A percentile compares a stretch with the other conserved stretches of the same genome.
phyloP scores from a whole-genome alignment of 768 basidiomycete species.

The Rubroboletus satanas region DNA sequence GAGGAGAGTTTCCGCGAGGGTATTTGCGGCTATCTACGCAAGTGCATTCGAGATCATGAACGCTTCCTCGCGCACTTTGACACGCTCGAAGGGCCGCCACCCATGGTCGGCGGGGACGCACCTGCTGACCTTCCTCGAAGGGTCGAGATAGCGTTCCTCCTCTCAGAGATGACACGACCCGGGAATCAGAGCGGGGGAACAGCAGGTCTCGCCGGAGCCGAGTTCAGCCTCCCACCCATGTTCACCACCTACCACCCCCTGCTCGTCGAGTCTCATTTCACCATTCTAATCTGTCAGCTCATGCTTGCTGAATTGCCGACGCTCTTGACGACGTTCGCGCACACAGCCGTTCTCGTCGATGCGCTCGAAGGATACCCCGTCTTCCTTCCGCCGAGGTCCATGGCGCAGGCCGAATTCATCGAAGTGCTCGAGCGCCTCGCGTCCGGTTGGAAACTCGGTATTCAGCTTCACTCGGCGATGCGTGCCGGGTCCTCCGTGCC shows the following conservation, averaged over 20 bases:
- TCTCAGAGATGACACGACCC: constrained; percentile 66
- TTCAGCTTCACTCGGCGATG: constrained; percentile 52
- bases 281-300: constrained; percentile 67
- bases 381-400: constrained; percentile 81
- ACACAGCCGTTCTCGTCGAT: constrained; percentile 66
- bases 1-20: constrained; percentile 57
- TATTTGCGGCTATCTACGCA: constrained; percentile 57
- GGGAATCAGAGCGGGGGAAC: constrained; percentile 43
- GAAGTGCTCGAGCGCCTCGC: constrained; percentile 82
- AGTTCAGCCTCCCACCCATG: constrained; percentile 41
- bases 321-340: constrained; percentile 61
- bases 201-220: constrained; percentile 37
- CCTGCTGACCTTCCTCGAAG: constrained; percentile 44
- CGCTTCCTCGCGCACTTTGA: constrained; percentile 82
- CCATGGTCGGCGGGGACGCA: constrained; percentile 12
- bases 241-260: constrained; percentile 91
- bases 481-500: constrained; percentile 29
- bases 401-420: constrained; percentile 87
- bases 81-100: constrained; percentile 49
- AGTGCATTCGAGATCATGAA: constrained; percentile 81
- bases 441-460: constrained; percentile 66
- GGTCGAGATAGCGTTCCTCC: constrained; percentile 62
- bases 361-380: constrained; percentile 86
- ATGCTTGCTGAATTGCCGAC: constrained; percentile 72
- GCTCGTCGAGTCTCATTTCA: constrained; percentile 83